Evolutionary conservation across 2,329 filamentous ascomycete species (phyloP).

Genomic region (Pseudogymnoascus pannorum): DNA sequence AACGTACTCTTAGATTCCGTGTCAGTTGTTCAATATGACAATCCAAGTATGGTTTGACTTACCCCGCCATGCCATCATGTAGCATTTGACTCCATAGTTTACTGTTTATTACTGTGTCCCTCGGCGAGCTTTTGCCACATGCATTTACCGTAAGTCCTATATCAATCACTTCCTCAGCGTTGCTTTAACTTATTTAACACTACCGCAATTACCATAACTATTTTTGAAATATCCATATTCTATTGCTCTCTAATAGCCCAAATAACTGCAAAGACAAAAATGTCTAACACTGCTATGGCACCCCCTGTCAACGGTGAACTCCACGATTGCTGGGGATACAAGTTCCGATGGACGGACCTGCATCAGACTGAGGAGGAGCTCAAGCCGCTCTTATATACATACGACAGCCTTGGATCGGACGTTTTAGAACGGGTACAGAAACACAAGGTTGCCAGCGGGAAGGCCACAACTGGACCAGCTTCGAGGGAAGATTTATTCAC

Average conservation of each 20-base stretch:
- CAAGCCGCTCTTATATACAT: slow-evolving; percentile 53
- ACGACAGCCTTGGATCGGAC: slow-evolving; percentile 61
- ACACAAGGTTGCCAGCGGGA: slow-evolving; percentile 28
- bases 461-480: slow-evolving; percentile 29
- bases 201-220: background rate
- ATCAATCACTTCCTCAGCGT: background rate
- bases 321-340: slow-evolving; percentile 50
- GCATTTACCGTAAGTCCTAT: background rate
- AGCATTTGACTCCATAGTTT: background rate
- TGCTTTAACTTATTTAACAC: background rate
- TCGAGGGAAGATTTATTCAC: slow-evolving; percentile 52
- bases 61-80: background rate
- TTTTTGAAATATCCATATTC: background rate
- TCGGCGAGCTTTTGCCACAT: slow-evolving; percentile 4
- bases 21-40: background rate
- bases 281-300: background rate
- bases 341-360: slow-evolving; percentile 59
- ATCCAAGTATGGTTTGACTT: background rate
- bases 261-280: background rate
- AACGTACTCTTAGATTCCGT: background rate
- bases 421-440: slow-evolving; percentile 49
- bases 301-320: background rate
- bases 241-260: background rate
- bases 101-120: background rate
- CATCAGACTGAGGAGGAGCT: slow-evolving; percentile 56